Base-by-base conservation (phyloP, 148 eudicot species). In the Hydrangea macrophylla region DNA sequence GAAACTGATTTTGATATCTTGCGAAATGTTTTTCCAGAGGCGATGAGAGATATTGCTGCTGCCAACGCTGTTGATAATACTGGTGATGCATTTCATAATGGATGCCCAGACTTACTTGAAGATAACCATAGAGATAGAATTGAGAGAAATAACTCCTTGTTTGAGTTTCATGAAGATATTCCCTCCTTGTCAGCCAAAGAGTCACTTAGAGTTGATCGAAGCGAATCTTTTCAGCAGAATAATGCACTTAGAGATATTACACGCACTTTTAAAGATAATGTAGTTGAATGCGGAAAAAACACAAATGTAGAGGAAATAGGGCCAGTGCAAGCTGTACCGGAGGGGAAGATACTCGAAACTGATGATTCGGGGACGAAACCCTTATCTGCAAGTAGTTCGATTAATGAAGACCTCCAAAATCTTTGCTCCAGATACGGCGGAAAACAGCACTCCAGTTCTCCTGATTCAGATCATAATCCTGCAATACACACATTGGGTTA, bases 21-120 rank as follows among this genome's bases (percentile, higher is more conserved):
- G 59, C 74, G 65, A 65, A 59, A 62, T 75, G 81, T 68, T 63
- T 87, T 85, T 59, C 79, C 85, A 51, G 72, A 79, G 65, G 70
- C 67, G 31, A 54, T 67, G 22, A 58, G 70, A 12, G n/a, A 58
- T 66, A 62, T 70, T 54, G 70, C 68, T 65, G 64, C 75, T 15
- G 37, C 82, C 30, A 71, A 84, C 58, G 66, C 39, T 59, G 72
- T 69, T 63, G 62, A 44, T 71, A 55, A 68, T 53, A 30, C 64
- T 54, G 58, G 70, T 30, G 79, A 67, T 75, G 75, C 48, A 37
- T 79, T 73, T 71, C 73, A 70, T 20, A 40, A 48, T 25, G 76
- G 69, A 67, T 76, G 76, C 32, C 76, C 64, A 58, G 68, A 70
- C 24, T 58, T 70, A 26, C 64, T 75, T 60, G 78, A 71, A 55